Base-by-base conservation (phyloP, 1,139 yeast species). In the Ogataea hybrid region DNA sequence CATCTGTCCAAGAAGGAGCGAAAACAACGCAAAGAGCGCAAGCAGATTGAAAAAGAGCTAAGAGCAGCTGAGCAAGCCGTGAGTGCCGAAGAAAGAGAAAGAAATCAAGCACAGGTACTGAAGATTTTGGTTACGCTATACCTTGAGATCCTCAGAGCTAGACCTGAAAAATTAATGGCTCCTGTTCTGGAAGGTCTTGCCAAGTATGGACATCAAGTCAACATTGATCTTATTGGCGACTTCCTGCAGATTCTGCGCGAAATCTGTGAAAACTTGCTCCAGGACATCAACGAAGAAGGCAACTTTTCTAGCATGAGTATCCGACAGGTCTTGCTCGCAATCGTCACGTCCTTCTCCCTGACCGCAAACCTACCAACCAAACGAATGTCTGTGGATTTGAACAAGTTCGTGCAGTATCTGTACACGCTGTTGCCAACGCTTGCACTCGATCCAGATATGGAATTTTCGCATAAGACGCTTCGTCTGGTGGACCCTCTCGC, bases 141-240 rank as follows among this genome's bases (percentile, higher is more conserved):
- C 59, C 70, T 92, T 54, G 90, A 87, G 53, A 78, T 89, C 32
- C 70, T 92, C 49, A 84, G 77, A 59, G 75, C 73, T 21, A 73
- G 79, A 34, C 75, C 79, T 21, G 76, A 78, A 35, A 75, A 77
- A n/a, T 69, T 92, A 43, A 81, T 88, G 72, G 96, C 95, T 7
- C 75, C 92, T 0, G 95, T 92, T 0, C 70, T 92, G 41, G 97
- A 92, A 68, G 97, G 97, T 6, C 68, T 92, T 44, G 86, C 97
- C 2, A 80, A 79, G 59, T 89, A 84, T 60, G 96, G 97, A 3
- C 92, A 84, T 58, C 82, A 90, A 81, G 90, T 95, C 28, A 92
- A 92, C 59, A 79, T 92, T 42, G 97, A 92, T 52, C 70, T 92
- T 41, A 75, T 92, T 53, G 97, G 97, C 22, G 98, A 92, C 62